A percentile compares a stretch with the other conserved stretches of the same genome.
Evolutionary conservation across 129 eudicot genomes (phyloP).

Genomic region (Daucus carota): DNA sequence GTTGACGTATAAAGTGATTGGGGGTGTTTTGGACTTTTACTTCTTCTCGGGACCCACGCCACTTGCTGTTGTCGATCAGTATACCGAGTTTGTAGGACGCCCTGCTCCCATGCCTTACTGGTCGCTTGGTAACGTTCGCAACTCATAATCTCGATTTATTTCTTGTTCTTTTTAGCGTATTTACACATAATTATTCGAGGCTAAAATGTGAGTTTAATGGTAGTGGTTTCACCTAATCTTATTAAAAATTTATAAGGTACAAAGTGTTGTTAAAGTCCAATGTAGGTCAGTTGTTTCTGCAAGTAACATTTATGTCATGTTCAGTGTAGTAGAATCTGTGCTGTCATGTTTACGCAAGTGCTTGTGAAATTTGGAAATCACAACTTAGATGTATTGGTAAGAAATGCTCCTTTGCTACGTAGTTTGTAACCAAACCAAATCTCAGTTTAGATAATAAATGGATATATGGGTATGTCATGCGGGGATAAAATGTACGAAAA

Average conservation of each 20-base stretch:
- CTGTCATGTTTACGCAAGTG: neutral
- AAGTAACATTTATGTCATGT: neutral
- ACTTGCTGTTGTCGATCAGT: constrained; percentile 80
- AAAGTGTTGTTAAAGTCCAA: neutral
- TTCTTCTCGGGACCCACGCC: constrained; percentile 83
- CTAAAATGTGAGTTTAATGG: no score
- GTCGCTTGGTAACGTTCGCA: constrained; percentile 61
- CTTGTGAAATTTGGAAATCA: neutral
- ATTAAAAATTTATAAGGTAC: neutral
- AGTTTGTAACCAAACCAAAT: neutral
- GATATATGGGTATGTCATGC: neutral
- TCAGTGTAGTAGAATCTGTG: neutral
- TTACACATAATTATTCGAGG: neutral
- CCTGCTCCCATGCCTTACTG: constrained; percentile 99
- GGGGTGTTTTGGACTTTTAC: constrained; percentile 94
- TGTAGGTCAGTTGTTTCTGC: neutral
- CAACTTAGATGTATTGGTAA: neutral
- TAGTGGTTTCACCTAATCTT: neutral
- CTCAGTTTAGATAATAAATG: neutral
- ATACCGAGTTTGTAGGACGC: constrained; percentile 75
- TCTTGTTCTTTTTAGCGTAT: neutral
- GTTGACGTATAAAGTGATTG: constrained; percentile 88
- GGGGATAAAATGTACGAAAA: neutral
- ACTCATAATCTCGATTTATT: neutral
- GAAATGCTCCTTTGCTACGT: neutral